Percentiles rank a stretch among this genome's conserved stretches.
Evolutionary conservation across 805 yeast species (phyloP).

Genomic region (Naumovozyma dairenensis): DNA sequence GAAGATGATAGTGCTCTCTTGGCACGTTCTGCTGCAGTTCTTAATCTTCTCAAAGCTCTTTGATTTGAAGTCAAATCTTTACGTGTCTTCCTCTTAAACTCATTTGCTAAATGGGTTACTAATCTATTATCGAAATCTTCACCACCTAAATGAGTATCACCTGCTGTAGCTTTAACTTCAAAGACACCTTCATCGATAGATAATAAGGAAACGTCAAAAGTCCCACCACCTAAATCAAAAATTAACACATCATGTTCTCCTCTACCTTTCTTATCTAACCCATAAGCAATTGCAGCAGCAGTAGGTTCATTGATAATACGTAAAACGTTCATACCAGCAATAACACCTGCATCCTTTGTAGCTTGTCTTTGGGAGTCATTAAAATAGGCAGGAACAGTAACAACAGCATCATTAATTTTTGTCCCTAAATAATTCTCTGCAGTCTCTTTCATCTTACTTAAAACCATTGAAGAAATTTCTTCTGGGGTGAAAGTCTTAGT

Average conservation of each 20-base stretch:
- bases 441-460: slow-evolving; percentile 77
- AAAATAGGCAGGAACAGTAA: slow-evolving; percentile 93
- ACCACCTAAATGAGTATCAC: slow-evolving; percentile 71
- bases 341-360: slow-evolving; percentile 91
- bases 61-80: slow-evolving; percentile 81
- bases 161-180: slow-evolving; percentile 80
- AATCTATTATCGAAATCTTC: slow-evolving; percentile 93
- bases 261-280: slow-evolving; percentile 66
- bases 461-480: slow-evolving; percentile 87
- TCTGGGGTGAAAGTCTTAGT: slow-evolving; percentile 82
- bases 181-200: slow-evolving; percentile 91
- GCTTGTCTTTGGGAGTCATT: slow-evolving; percentile 97
- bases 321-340: slow-evolving; percentile 88
- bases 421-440: slow-evolving; percentile 82
- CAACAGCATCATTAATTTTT: slow-evolving; percentile 76
- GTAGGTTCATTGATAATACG: slow-evolving; percentile 95
- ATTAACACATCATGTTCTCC: slow-evolving; percentile 80
- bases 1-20: slow-evolving; percentile 94
- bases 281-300: slow-evolving; percentile 94
- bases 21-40: slow-evolving; percentile 97
- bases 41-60: slow-evolving; percentile 89
- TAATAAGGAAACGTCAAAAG: slow-evolving; percentile 86
- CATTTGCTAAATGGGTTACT: slow-evolving; percentile 78
- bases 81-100: slow-evolving; percentile 92
- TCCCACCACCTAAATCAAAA: slow-evolving; percentile 95